These are phyloP conservation scores for Camptophora hylomeconis DNA, from an alignment of 2,329 filamentous ascomycete species.

Conservation along the genomic window DNA sequence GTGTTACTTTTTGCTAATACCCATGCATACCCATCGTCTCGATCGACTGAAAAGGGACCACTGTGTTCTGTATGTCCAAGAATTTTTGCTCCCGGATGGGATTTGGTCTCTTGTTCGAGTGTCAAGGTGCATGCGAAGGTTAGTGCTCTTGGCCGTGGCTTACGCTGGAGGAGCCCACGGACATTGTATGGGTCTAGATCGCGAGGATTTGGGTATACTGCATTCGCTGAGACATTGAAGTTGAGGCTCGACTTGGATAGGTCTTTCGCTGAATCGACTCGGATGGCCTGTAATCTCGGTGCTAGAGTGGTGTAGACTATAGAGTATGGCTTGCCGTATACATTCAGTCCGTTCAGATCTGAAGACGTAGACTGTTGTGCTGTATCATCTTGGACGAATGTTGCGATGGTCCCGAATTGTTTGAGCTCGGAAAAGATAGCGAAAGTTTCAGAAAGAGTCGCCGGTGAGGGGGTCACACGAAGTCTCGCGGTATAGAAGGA, in stretches of 20 bases:
- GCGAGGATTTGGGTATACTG: conserved; percentile 10
- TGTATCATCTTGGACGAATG: background rate
- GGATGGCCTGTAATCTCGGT: background rate
- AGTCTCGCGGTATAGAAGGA: no score
- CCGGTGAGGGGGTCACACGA: conserved; percentile 10
- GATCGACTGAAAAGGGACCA: no score
- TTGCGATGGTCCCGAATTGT: conserved; percentile 8
- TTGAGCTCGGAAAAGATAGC: conserved; percentile 13
- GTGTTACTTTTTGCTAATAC: no score
- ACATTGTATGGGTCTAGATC: conserved; percentile 16
- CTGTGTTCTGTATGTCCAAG: no score
- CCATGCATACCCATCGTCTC: no score
- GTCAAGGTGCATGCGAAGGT: conserved; percentile 11
- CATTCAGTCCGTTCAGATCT: background rate
- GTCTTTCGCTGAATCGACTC: conserved; percentile 4
- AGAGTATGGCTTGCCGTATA: background rate
- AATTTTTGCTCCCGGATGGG: no score
- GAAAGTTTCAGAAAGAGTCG: conserved; percentile 11
- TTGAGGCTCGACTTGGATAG: conserved; percentile 3
- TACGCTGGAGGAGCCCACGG: conserved; percentile 12
- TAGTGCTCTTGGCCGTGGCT: conserved; percentile 6
- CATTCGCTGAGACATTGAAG: conserved; percentile 10
- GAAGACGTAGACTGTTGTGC: conserved; percentile 6
- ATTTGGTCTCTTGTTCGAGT: no score
- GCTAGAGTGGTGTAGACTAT: background rate